A percentile compares a stretch with the other conserved stretches of the same genome.
Evolutionary conservation across 176 grass and related monocot genomes (phyloP).

Genomic region (Zizania latifolia): DNA sequence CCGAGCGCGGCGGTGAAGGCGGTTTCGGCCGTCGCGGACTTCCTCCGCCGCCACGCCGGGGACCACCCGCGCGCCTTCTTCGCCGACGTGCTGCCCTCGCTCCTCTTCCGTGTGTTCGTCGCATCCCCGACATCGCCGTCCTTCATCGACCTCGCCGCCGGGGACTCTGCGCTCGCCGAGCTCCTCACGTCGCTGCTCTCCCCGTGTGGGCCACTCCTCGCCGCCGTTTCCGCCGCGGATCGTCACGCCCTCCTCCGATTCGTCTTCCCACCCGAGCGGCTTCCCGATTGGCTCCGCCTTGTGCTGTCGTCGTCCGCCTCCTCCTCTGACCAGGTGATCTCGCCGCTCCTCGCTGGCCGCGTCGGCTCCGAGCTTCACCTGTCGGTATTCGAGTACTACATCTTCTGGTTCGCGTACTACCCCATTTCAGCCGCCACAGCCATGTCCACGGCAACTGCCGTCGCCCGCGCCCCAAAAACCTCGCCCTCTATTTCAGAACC

Average conservation of each 20-base stretch:
- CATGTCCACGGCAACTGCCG: background rate
- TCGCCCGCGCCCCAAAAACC: background rate
- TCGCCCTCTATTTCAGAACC: conserved; percentile 3
- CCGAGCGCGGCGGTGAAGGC: conserved; percentile 34
- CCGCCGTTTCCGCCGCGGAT: conserved; percentile 50
- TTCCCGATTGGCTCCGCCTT: conserved; percentile 71
- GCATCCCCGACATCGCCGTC: conserved; percentile 31
- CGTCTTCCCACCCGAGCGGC: conserved; percentile 74
- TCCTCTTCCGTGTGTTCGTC: conserved; percentile 58
- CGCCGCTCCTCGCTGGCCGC: conserved; percentile 49
- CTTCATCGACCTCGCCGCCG: conserved; percentile 59
- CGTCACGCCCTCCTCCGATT: conserved; percentile 54
- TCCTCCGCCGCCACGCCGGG: conserved; percentile 54
- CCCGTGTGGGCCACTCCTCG: conserved; percentile 62
- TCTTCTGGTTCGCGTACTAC: conserved; percentile 98
- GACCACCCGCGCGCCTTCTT: conserved; percentile 71
- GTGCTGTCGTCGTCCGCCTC: conserved; percentile 20
- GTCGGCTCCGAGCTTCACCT: conserved; percentile 65
- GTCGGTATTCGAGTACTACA: conserved; percentile 77
- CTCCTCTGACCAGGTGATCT: conserved; percentile 30
- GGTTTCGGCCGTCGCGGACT: conserved; percentile 29
- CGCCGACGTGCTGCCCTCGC: conserved; percentile 56
- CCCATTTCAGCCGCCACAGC: conserved; percentile 42
- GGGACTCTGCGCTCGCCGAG: conserved; percentile 27
- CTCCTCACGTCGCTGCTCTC: conserved; percentile 50